These are phyloP conservation scores for Coemansia sp. DNA, from an alignment of 192 early-diverging fungal species.

Conservation along the genomic window DNA sequence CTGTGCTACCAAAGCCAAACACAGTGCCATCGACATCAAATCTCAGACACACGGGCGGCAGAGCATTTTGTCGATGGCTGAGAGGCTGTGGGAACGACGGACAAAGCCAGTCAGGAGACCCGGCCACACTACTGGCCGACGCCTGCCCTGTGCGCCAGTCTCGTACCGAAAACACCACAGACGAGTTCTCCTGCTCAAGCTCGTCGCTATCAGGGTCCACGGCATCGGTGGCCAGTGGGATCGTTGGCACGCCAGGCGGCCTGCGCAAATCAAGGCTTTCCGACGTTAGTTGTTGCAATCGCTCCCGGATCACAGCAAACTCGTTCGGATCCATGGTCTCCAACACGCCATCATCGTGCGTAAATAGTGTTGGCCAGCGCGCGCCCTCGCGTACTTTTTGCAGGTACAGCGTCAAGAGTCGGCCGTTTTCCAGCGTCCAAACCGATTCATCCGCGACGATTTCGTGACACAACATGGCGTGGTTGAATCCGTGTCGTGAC, in stretches of 20 bases:
- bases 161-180: conserved; percentile 43
- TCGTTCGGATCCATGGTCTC: conserved; percentile 63
- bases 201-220: conserved; percentile 28
- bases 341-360: conserved; percentile 56
- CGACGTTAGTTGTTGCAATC: conserved; percentile 61
- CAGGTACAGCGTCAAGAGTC: conserved; percentile 59
- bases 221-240: conserved; percentile 14
- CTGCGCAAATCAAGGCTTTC: conserved; percentile 20
- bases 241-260: not conserved
- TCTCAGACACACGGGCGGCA: conserved; percentile 61
- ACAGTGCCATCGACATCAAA: conserved; percentile 70
- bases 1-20: conserved; percentile 44
- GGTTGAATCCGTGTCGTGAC: conserved; percentile 4
- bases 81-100: conserved; percentile 30
- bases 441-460: conserved; percentile 59
- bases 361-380: conserved; percentile 67
- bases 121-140: conserved; percentile 46
- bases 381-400: conserved; percentile 60
- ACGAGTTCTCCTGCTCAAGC: conserved; percentile 17
- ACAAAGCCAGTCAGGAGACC: conserved; percentile 64
- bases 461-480: conserved; percentile 24
- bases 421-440: conserved; percentile 66
- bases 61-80: not conserved
- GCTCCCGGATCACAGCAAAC: conserved; percentile 58
- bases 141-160: conserved; percentile 36